A percentile compares a stretch with the other conserved stretches of the same genome.
These are phyloP conservation scores for Globisporangium yorkense DNA, from an alignment of 352 stramenopile species.

Conservation along the genomic window DNA sequence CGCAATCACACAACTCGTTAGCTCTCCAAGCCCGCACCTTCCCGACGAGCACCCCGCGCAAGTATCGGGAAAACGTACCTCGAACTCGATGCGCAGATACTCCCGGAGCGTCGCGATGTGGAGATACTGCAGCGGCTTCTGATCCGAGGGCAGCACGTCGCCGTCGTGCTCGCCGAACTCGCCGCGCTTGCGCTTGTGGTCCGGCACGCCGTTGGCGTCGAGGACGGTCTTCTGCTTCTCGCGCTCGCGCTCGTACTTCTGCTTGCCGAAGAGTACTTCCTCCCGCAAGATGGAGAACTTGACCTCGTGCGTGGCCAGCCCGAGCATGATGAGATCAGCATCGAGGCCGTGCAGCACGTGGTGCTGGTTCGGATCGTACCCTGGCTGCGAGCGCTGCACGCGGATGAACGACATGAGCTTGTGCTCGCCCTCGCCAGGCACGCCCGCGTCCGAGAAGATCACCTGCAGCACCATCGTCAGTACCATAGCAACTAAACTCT, in stretches of 20 bases:
- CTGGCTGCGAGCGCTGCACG: conserved; percentile 89
- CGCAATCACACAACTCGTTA: background rate
- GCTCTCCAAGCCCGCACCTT: too few species aligned
- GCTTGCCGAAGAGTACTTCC: conserved; percentile 87
- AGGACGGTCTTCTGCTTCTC: conserved; percentile 61
- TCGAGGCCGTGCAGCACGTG: conserved; percentile 98
- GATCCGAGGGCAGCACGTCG: conserved; percentile 71
- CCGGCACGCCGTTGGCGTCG: conserved; percentile 65
- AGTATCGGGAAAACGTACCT: conserved; percentile 17
- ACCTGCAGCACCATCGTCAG: conserved; percentile 33
- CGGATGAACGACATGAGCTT: conserved; percentile 99
- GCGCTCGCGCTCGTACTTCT: conserved; percentile 71
- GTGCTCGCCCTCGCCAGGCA: conserved; percentile 99
- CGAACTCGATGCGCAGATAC: conserved; percentile 94
- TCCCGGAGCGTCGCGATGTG: conserved; percentile 93
- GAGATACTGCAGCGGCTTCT: conserved; percentile 92
- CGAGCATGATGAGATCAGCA: conserved; percentile 99
- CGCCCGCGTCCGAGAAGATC: conserved; percentile 94
- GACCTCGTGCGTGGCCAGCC: conserved; percentile 96
- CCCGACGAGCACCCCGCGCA: too few species aligned
- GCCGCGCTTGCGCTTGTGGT: conserved; percentile 69
- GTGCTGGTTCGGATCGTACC: conserved; percentile 96
- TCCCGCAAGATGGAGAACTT: conserved; percentile 99
- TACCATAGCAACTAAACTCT: too few species aligned
- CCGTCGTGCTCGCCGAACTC: conserved; percentile 81